Conservation (phyloP, 306 rosid species). For the Lathyrus aphaca region DNA sequence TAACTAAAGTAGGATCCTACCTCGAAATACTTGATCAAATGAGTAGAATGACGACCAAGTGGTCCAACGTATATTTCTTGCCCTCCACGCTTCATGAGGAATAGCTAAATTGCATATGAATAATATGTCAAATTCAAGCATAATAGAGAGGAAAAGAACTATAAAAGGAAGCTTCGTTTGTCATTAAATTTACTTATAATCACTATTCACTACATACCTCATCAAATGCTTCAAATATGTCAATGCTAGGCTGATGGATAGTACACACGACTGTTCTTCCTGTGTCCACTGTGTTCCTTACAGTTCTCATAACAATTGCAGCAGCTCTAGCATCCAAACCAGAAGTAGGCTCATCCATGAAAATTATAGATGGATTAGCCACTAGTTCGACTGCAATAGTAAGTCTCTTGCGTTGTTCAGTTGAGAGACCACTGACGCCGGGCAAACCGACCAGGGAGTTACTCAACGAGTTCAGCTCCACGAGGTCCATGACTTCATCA, state of each 20-base stretch:
- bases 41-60: constrained; percentile 64
- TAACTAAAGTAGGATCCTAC: constrained; percentile 27
- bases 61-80: constrained; percentile 78
- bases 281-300: constrained; percentile 81
- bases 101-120: constrained; percentile 21
- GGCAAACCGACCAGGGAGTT: constrained; percentile 84
- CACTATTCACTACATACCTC: constrained; percentile 48
- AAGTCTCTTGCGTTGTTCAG: constrained; percentile 86
- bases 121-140: constrained; percentile 4
- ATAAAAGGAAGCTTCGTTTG: not conserved
- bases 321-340: constrained; percentile 94
- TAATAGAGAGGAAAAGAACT: not conserved
- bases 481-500: constrained; percentile 91
- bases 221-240: constrained; percentile 77
- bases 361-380: constrained; percentile 78
- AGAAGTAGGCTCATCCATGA: constrained; percentile 85
- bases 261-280: constrained; percentile 93
- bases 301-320: constrained; percentile 92
- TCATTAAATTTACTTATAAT: not conserved
- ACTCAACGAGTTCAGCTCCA: constrained; percentile 66
- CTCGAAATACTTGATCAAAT: constrained; percentile 61
- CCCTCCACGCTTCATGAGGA: constrained; percentile 74
- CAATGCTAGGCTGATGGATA: constrained; percentile 94
- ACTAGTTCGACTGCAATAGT: constrained; percentile 89
- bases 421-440: constrained; percentile 86